Base-by-base conservation (phyloP, 2,329 filamentous ascomycete species). In the Penicillium sp. region DNA sequence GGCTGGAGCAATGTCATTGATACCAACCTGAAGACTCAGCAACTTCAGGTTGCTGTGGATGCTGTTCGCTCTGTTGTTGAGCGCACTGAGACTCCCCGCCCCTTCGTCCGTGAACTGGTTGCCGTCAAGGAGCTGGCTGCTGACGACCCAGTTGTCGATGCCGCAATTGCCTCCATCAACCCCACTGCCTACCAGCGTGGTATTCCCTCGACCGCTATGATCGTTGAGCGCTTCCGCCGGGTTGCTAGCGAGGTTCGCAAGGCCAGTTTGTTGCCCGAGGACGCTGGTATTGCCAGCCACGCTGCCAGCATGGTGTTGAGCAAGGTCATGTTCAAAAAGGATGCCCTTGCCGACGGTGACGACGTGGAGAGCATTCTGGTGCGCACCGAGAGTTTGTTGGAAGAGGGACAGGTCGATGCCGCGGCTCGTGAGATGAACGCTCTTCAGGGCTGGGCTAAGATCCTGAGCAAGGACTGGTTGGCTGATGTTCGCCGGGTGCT, bases 321-420 rank as follows among this genome's bases (percentile, higher is more conserved):
- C 81, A 96, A 96, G 79, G 83, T 98, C 52, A 87, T 98, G 79
- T 98, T 99, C 85, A 92, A 91, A 82, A 98, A 98, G 84, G 87
- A 90, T 70, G 90, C 90, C 10, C 81, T 95, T 47, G 89, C 91
- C 0, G 87, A 87, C 24, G 92, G 93, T 21, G 84, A 91, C 66
- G 93, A 98, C 70, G 93, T 98, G 22, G 95, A 99, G 82, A 96
- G 92, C 69, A 88, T 98, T 58, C 84, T 99, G 47, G 90, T 90
- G 3, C 84, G 95, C 61, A 93, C 95, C 1, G 93, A 99, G 78
- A 92, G 88, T 8, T 84, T 91, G 66, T 83, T 99, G 21, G 93
- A 99, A 78, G 91, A 98, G 78, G 95, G 95, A 22, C 88, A 97
- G 70, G 78, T 99, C 55, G 95, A 99, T 74, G 88, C 84, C 52